Base-by-base conservation (phyloP, 2,329 filamentous ascomycete genomes). In the Penicillium sp. region DNA sequence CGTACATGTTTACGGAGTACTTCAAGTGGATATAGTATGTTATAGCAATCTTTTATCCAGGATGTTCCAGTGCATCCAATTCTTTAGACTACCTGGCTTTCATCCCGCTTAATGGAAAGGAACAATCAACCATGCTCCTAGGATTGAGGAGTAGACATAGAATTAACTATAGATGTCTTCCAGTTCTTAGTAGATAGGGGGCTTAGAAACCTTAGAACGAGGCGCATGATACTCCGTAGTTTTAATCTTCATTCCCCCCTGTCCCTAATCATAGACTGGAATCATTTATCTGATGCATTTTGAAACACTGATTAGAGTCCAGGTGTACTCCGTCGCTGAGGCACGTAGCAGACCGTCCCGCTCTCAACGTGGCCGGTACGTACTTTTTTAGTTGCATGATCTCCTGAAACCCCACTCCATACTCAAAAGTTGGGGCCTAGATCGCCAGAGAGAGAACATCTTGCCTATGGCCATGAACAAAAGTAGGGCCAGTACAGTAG, bases 351-450 rank as follows among this genome's bases (percentile, higher is more conserved):
- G 34, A 36, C 34, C 18, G 21, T 46, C 32, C 45, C 32, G 36
- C 32, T 21, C 34, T 48, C 29, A 48, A 52, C 38, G 44, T 43
- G 50, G 36, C 24, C 27, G 31, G 39, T 46, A 40, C 16, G n/a
- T 40, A 18, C 22, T 21, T 21, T 29, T 41, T 14, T 24, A 50
- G 24, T 48, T 48, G 50, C 29, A 48, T 34, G 50, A 48, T 47
- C 27, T 13, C 42, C 42, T 44, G 42, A 32, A 42, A 27, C 50
- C 42, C 39, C 39, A 55, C 45, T 47, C 24, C 5, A 29, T 51
- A 32, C 45, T 11, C 42, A 18, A 10, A 34, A 55, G 21, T 45
- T 14, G 48, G 50, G 50, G 51, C 40, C 50, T 48, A 57, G 50
- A 57, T 50, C 43, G 13, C 40, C 34, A 14, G 24, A 27, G 24